A percentile compares a stretch with the other conserved stretches of the same genome.
These are phyloP conservation scores for Chrysanthemum makinoi DNA, from an alignment of 129 eudicot species.

Conservation along the genomic window DNA sequence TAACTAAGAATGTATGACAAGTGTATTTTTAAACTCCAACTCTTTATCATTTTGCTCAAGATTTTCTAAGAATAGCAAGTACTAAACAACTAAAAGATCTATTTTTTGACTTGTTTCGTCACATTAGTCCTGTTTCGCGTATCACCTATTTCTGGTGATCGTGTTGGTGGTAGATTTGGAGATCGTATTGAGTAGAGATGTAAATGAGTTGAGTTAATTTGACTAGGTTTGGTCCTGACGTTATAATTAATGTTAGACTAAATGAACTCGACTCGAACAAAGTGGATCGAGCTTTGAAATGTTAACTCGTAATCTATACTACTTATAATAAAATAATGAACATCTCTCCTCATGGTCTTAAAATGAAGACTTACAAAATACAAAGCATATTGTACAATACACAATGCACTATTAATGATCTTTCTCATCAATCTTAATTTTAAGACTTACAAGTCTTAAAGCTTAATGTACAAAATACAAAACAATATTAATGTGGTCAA, in stretches of 20 bases:
- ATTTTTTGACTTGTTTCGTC: not conserved
- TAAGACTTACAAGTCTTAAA: too few species aligned
- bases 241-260: too few species aligned
- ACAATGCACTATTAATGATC: too few species aligned
- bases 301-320: too few species aligned
- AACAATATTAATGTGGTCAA: too few species aligned
- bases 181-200: not conserved
- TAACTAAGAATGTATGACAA: slow-evolving; percentile 18
- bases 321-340: too few species aligned
- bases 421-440: too few species aligned
- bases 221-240: not conserved
- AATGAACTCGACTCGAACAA: not conserved
- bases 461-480: too few species aligned
- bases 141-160: slow-evolving; percentile 14
- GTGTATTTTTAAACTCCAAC: slow-evolving; percentile 21
- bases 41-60: slow-evolving; percentile 5
- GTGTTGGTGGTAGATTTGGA: slow-evolving; percentile 16
- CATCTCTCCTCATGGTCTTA: too few species aligned
- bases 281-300: too few species aligned
- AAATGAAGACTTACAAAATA: too few species aligned
- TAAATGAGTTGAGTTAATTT: not conserved
- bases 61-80: slow-evolving; percentile 25
- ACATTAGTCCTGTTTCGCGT: slow-evolving; percentile 1
- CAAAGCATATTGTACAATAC: too few species aligned
- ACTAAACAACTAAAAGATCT: not conserved